A percentile compares a stretch with the other conserved stretches of the same genome.
These are phyloP conservation scores for Salix caprea DNA, from an alignment of 345 rosid genomes.

Conservation along the genomic window DNA sequence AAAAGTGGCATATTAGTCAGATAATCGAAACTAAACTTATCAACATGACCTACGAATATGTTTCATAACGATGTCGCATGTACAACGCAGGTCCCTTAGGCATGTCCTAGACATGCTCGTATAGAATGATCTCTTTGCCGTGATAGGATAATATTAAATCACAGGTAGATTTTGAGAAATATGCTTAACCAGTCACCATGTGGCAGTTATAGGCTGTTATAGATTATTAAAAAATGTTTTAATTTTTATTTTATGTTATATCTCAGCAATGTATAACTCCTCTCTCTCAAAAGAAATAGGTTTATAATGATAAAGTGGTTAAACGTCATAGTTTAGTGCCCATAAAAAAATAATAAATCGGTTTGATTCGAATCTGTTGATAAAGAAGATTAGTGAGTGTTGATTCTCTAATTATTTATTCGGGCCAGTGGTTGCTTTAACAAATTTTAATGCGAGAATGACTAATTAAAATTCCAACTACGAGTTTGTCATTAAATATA, in stretches of 20 bases:
- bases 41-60: no score
- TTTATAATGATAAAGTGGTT: not conserved
- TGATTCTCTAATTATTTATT: not conserved
- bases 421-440: not conserved
- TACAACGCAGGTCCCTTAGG: no score
- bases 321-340: not conserved
- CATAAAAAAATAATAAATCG: not conserved
- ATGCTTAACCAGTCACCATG: not conserved
- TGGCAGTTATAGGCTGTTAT: not conserved
- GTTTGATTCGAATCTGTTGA: not conserved
- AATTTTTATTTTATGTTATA: not conserved
- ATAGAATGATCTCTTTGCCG: not conserved
- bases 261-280: not conserved
- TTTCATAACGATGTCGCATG: no score
- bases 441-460: not conserved
- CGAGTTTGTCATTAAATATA: not conserved
- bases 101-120: not conserved
- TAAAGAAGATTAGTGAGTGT: not conserved
- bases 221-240: not conserved
- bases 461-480: not conserved
- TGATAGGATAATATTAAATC: not conserved
- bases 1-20: not conserved
- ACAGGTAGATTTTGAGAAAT: not conserved
- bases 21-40: no score
- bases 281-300: not conserved